Evolutionary conservation across 495 filamentous ascomycete species (phyloP).

Genomic region (Sordaria brevicollis): DNA sequence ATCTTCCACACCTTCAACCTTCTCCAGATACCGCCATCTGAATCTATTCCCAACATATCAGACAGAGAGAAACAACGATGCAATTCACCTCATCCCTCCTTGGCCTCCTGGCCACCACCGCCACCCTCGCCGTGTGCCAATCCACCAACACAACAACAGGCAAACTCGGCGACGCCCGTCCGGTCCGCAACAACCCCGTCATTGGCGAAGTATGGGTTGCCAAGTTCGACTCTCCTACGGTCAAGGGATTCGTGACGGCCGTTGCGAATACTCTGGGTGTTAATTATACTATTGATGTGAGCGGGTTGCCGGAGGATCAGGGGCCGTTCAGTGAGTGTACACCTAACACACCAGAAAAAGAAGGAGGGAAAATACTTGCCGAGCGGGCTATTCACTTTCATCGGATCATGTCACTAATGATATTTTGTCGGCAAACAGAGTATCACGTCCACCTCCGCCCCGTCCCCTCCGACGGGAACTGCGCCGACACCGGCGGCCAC

Average conservation of each 20-base stretch:
- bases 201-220: constrained; percentile 46
- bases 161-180: constrained; percentile 43
- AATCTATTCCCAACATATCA: not conserved
- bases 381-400: no score
- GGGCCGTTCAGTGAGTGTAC: constrained; percentile 59
- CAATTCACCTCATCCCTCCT: constrained; percentile 26
- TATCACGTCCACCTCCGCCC: constrained; percentile 72
- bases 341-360: not conserved
- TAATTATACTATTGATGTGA: constrained; percentile 47
- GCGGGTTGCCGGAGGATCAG: constrained; percentile 47
- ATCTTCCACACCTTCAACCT: not conserved
- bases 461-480: constrained; percentile 64
- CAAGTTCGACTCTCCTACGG: constrained; percentile 26
- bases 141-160: constrained; percentile 23
- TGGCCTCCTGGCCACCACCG: constrained; percentile 29
- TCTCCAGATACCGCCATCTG: not conserved
- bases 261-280: constrained; percentile 47
- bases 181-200: constrained; percentile 46
- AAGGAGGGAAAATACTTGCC: no score
- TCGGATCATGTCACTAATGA: constrained; percentile 4
- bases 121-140: constrained; percentile 32
- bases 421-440: constrained; percentile 33
- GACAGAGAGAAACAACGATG: constrained; percentile 20
- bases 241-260: constrained; percentile 51
- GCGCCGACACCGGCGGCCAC: constrained; percentile 56